A percentile compares a stretch with the other conserved stretches of the same genome.
Evolutionary conservation across 345 rosid species (phyloP).

Genomic region (Isatis tinctoria): DNA sequence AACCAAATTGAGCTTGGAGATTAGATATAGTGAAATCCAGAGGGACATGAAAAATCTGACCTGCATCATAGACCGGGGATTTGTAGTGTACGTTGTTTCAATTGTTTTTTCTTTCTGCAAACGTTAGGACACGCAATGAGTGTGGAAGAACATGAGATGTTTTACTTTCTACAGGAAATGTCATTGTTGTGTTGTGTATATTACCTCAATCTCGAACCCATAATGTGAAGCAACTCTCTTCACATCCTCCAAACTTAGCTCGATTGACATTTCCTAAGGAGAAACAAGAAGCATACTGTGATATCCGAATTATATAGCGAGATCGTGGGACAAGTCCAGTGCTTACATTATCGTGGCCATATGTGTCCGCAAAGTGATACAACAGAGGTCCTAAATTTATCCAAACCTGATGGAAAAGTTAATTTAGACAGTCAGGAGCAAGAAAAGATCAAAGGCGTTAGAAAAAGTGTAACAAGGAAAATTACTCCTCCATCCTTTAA

Average conservation of each 20-base stretch:
- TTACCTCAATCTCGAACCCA: constrained; percentile 74
- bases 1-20: background rate
- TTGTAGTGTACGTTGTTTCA: constrained; percentile 83
- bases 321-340: constrained; percentile 2
- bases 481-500: constrained; percentile 90
- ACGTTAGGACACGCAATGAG: constrained; percentile 1
- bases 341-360: constrained; percentile 82
- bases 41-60: constrained; percentile 36
- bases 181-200: background rate
- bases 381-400: constrained; percentile 90
- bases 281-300: constrained; percentile 2
- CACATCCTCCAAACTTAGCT: constrained; percentile 91
- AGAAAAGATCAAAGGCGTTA: background rate
- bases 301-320: background rate
- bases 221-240: constrained; percentile 70
- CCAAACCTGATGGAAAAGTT: constrained; percentile 63
- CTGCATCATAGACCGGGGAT: constrained; percentile 93
- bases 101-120: constrained; percentile 73
- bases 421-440: constrained; percentile 11
- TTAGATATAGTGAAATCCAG: background rate
- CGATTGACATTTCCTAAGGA: constrained; percentile 88
- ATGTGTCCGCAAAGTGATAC: constrained; percentile 87
- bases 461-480: constrained; percentile 28
- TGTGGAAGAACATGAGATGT: background rate
- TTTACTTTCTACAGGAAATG: background rate